Evolutionary conservation across 1,284 basidiomycete species (phyloP), one percentile per base, ranked within the genome.

Genomic region (Pholiota adiposa): DNA sequence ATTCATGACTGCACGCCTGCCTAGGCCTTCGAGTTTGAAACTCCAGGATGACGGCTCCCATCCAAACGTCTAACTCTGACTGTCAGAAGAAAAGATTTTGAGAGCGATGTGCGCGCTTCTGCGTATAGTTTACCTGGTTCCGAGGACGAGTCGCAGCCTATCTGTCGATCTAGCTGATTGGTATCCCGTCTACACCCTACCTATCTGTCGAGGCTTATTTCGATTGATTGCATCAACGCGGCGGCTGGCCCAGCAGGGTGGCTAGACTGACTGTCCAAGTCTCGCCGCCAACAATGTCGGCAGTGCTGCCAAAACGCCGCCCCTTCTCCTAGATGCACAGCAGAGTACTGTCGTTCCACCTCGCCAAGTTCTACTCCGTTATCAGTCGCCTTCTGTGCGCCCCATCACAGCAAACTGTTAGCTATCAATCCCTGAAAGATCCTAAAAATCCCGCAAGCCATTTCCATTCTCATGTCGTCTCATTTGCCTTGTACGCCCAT

Each of bases 121-220:
- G 18, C 43, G n/a, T n/a, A n/a, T n/a, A n/a, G n/a, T 36, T 44
- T 29, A 31, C 48, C 16, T 51, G 21, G 33, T 51, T 56, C 62
- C 62, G 58, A 63, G 62, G 62, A 51, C 56, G 62, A 63, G 48
- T 49, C 43, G 58, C 51, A 51, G 21, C 33, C 18, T 23, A 40
- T 19, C 16, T 40, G 25, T 53, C 25, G 36, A 41, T 40, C 38
- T 27, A 18, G 27, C 25, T n/a, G 9, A 14, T 27, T 25, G 44
- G 44, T 16, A 27, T 46, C 44, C 44, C 14, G 36, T 38, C 6
- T 38, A 38, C 14, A 31, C 29, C 5, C 4, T 31, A 11, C n/a
- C 21, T 4, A 12, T 25, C 25, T 12, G 21, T 46, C 44, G 44
- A 46, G 44, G 43, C 40, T 18, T 3, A 21, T 41, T 41, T 41